Percentiles rank a stretch among this genome's conserved stretches.
phyloP scores from a whole-genome alignment of 2,329 filamentous ascomycete species.

The Ophiostoma montium region DNA sequence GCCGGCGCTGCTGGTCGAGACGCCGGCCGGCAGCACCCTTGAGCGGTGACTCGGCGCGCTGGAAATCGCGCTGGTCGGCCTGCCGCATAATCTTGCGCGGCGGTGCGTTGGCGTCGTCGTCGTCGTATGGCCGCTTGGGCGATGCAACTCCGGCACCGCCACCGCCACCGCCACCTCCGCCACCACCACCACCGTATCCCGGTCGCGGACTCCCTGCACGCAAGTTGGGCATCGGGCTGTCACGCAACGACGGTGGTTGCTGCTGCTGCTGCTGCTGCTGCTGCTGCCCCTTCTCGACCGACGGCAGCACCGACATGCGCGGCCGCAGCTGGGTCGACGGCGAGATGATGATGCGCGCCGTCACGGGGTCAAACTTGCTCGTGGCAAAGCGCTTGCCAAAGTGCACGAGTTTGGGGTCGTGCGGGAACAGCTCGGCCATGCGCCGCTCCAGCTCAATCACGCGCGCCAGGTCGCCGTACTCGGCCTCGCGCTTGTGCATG shows the following conservation, averaged over 20 bases:
- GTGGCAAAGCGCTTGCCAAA: slow-evolving; percentile 66
- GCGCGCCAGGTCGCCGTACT: slow-evolving; percentile 83
- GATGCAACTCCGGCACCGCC: slow-evolving; percentile 30
- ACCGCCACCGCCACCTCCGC: slow-evolving; percentile 11
- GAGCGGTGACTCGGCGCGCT: slow-evolving; percentile 78
- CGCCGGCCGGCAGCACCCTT: slow-evolving; percentile 82
- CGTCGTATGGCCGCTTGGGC: slow-evolving; percentile 46
- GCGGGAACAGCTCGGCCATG: slow-evolving; percentile 87
- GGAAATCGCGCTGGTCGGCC: slow-evolving; percentile 65
- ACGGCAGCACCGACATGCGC: slow-evolving; percentile 31
- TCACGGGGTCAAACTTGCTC: slow-evolving; percentile 66
- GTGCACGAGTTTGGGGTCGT: slow-evolving; percentile 61
- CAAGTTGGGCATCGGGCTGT: slow-evolving; percentile 26
- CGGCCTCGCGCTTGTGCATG: slow-evolving; percentile 90
- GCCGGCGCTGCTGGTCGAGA: slow-evolving; percentile 61
- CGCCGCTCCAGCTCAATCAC: slow-evolving; percentile 82
- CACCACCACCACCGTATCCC: neutral
- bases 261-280: slow-evolving; percentile 16
- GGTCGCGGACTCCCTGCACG: slow-evolving; percentile 6
- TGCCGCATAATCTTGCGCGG: slow-evolving; percentile 69
- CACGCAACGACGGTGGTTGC: slow-evolving; percentile 25
- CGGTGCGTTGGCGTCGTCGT: slow-evolving; percentile 59
- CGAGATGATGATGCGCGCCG: slow-evolving; percentile 71
- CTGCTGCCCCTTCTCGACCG: slow-evolving; percentile 27
- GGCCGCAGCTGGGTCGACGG: slow-evolving; percentile 62